Evolutionary conservation across 73 alveolate species (phyloP).

Genomic region (Blepharisma japonicum): DNA sequence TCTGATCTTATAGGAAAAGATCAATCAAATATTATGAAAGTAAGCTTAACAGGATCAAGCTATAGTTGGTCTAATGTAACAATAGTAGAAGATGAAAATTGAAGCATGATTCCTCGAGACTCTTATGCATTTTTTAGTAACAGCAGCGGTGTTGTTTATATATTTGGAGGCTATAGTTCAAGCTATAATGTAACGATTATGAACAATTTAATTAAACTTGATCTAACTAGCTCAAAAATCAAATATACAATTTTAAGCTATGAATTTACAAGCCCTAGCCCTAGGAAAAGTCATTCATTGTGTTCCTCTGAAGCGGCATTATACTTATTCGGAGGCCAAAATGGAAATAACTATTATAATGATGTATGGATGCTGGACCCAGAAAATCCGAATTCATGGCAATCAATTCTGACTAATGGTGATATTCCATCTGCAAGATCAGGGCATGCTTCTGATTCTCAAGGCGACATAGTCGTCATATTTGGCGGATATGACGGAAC

Average conservation of each 20-base stretch:
- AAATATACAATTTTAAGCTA: neutral
- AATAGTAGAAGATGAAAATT: neutral
- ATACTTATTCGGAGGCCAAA: neutral
- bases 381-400: neutral
- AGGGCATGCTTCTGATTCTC: slow-evolving; percentile 17
- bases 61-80: neutral
- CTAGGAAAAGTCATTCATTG: neutral
- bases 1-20: neutral
- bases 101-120: neutral
- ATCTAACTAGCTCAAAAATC: neutral
- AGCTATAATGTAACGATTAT: neutral
- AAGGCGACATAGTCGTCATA: neutral
- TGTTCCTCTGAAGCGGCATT: neutral
- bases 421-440: slow-evolving; percentile 8
- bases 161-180: neutral
- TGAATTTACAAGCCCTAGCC: neutral
- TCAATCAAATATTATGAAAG: neutral
- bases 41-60: neutral
- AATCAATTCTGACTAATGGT: neutral
- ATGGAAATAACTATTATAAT: neutral
- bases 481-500: slow-evolving; percentile 3
- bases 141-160: neutral
- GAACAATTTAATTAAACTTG: neutral
- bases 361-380: neutral
- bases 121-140: neutral